phyloP scores from a whole-genome alignment of 1,284 basidiomycete genomes.

The Heterobasidion parviporum region DNA sequence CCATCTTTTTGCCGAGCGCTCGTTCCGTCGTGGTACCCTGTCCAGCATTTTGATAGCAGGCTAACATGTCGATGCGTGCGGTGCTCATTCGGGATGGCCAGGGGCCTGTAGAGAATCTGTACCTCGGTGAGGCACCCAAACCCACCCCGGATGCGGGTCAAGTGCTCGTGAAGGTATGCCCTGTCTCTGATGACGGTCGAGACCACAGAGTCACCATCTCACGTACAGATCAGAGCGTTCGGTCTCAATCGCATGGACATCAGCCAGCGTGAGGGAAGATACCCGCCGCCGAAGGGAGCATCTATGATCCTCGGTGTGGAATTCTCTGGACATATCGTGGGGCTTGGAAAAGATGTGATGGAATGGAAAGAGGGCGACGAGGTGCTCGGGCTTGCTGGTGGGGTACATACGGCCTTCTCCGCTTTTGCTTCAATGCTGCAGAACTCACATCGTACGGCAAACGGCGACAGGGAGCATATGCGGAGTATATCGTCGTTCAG shows the following conservation, averaged over 20 bases:
- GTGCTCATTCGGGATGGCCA: conserved; percentile 76
- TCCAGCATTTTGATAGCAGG: no score
- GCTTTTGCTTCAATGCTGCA: background rate
- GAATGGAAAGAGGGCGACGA: conserved; percentile 73
- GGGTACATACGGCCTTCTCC: conserved; percentile 31
- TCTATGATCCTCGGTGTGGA: conserved; percentile 85
- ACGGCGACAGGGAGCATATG: conserved; percentile 75
- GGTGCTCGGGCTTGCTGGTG: conserved; percentile 76
- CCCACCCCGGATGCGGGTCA: conserved; percentile 50
- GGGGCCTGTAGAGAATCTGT: conserved; percentile 73
- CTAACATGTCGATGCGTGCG: conserved; percentile 56
- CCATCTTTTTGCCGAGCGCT: no score
- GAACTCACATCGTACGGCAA: background rate
- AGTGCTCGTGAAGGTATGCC: conserved; percentile 68
- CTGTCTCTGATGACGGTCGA: background rate
- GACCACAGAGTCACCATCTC: background rate
- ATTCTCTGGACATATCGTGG: conserved; percentile 71
- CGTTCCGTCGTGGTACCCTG: no score
- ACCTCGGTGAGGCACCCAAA: conserved; percentile 66
- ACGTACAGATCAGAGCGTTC: conserved; percentile 62
- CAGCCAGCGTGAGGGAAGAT: conserved; percentile 66
- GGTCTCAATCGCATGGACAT: conserved; percentile 90
- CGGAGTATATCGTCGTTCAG: conserved; percentile 75
- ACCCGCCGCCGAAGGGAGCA: conserved; percentile 74
- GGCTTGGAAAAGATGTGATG: conserved; percentile 45